These are phyloP conservation scores for Suhomyces vadensis DNA, from an alignment of 805 yeast species.

Conservation along the genomic window DNA sequence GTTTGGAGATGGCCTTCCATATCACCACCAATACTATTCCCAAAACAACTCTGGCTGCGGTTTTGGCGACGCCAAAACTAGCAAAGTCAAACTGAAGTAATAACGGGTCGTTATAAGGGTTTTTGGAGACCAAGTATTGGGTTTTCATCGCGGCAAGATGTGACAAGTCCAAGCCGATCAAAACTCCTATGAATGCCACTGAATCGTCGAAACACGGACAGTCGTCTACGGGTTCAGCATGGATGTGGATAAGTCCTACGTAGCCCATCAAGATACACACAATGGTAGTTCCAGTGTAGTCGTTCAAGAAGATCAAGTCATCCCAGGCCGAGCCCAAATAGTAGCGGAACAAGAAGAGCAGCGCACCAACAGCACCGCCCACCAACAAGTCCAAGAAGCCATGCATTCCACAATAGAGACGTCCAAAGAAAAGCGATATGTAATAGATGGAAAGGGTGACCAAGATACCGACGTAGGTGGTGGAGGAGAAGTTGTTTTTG, in stretches of 20 bases:
- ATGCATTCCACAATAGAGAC: constrained; percentile 97
- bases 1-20: constrained; percentile 79
- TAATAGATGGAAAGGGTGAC: constrained; percentile 48
- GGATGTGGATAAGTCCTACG: constrained; percentile 58
- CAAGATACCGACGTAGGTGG: constrained; percentile 16
- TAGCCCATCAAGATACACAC: constrained; percentile 41
- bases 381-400: constrained; percentile 74
- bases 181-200: constrained; percentile 88
- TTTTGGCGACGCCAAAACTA: constrained; percentile 43
- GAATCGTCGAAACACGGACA: constrained; percentile 97
- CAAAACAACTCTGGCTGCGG: constrained; percentile 50
- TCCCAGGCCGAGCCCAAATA: constrained; percentile 48
- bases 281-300: constrained; percentile 31
- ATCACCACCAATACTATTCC: constrained; percentile 63
- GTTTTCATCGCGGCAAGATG: constrained; percentile 50
- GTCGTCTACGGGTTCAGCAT: constrained; percentile 84
- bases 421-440: constrained; percentile 68
- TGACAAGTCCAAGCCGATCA: constrained; percentile 71
- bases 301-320: constrained; percentile 33
- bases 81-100: constrained; percentile 43
- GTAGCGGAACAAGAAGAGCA: constrained; percentile 50
- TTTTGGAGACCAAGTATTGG: constrained; percentile 22
- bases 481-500: constrained; percentile 13
- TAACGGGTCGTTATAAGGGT: constrained; percentile 27
- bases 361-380: constrained; percentile 66